Evolutionary conservation across 768 basidiomycete genomes (phyloP).

Genomic region (Lactifluus piperatus): DNA sequence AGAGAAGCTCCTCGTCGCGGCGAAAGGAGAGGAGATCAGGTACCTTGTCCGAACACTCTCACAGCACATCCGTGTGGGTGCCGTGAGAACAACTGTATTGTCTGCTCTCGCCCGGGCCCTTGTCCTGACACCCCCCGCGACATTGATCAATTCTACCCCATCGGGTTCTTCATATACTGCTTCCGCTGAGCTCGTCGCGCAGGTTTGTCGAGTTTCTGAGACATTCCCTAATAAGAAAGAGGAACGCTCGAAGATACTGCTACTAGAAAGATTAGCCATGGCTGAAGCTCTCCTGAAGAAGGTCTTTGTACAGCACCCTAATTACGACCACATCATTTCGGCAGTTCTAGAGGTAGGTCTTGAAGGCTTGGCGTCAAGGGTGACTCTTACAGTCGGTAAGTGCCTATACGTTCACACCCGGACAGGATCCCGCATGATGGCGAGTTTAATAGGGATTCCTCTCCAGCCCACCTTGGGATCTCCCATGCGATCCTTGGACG

Average conservation of each 20-base stretch:
- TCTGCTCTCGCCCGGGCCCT: slow-evolving; percentile 73
- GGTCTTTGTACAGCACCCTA: slow-evolving; percentile 72
- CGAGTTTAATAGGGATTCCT: slow-evolving; percentile 52
- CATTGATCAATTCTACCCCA: slow-evolving; percentile 19
- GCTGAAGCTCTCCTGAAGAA: slow-evolving; percentile 62
- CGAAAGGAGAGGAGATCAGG: slow-evolving; percentile 81
- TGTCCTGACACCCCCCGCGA: slow-evolving; percentile 44
- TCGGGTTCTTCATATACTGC: slow-evolving; percentile 27
- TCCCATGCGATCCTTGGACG: slow-evolving; percentile 74
- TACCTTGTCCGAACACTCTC: slow-evolving; percentile 70
- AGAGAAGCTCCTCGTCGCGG: slow-evolving; percentile 73
- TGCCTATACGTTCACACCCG: slow-evolving; percentile 6
- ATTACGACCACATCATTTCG: slow-evolving; percentile 58
- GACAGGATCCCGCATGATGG: slow-evolving; percentile 11
- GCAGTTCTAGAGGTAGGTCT: slow-evolving; percentile 56
- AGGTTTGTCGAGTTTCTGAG: slow-evolving; percentile 21
- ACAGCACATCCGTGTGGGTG: slow-evolving; percentile 78
- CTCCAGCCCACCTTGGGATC: slow-evolving; percentile 82
- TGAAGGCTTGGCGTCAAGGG: slow-evolving; percentile 45
- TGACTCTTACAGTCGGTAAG: slow-evolving; percentile 65
- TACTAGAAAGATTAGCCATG: slow-evolving; percentile 36
- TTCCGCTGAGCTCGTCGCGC: slow-evolving; percentile 26
- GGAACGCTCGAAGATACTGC: slow-evolving; percentile 29
- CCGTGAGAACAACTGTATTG: slow-evolving; percentile 75
- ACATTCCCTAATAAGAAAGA: slow-evolving; percentile 26